Conservation (phyloP, 139 green algal species). For the Desmodesmus armatus region DNA sequence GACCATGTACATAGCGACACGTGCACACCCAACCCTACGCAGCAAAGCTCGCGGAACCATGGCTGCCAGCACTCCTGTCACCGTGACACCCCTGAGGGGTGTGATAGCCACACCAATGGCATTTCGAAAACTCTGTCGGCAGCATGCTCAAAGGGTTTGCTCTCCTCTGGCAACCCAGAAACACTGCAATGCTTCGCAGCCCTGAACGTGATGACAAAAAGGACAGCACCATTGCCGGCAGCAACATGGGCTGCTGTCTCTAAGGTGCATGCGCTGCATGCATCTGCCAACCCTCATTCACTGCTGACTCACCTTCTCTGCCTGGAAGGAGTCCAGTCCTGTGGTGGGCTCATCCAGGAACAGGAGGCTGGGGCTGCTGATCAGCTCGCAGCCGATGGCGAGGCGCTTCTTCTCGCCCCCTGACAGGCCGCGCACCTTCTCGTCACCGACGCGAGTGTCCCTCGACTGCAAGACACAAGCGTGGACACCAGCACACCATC, state of each 20-base stretch:
- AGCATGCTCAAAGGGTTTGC: too few relatives aligned
- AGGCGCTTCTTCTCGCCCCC: conserved; percentile 91
- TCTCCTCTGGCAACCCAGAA: too few relatives aligned
- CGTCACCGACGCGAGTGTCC: conserved; percentile 78
- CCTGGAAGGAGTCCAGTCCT: conserved; percentile 89
- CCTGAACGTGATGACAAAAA: too few relatives aligned
- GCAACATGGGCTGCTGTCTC: too few relatives aligned
- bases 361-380: conserved; percentile 75
- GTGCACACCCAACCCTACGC: too few relatives aligned
- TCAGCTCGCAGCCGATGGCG: conserved; percentile 88
- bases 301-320: conserved; percentile 70
- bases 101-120: too few relatives aligned
- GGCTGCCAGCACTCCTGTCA: too few relatives aligned
- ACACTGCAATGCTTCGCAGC: too few relatives aligned
- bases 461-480: background rate
- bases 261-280: background rate
- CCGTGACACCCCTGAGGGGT: too few relatives aligned
- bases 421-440: conserved; percentile 76
- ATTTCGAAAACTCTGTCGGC: too few relatives aligned
- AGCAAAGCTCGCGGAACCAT: too few relatives aligned
- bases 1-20: background rate
- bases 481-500: background rate
- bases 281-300: background rate
- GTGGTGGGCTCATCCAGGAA: conserved; percentile 93
- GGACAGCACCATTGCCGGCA: too few relatives aligned